Evolutionary conservation across 345 rosid species (phyloP), one percentile per base, ranked within the genome.

Genomic region (Raphanus raphanistrum): DNA sequence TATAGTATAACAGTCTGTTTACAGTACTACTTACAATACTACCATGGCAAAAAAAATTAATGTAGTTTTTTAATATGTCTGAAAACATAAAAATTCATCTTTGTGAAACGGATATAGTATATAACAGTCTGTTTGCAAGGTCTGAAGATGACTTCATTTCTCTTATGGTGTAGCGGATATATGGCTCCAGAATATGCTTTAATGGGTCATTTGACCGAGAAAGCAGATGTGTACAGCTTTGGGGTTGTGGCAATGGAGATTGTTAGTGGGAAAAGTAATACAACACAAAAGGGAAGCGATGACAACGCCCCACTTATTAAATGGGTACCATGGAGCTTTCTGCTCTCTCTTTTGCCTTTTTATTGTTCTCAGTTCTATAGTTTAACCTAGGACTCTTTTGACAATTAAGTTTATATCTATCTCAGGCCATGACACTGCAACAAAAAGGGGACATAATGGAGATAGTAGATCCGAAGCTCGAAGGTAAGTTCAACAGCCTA

Each of bases 121-220:
- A n/a, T 52, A 52, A 48, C 8, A 48, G 17, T 13, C 7, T 48
- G 2, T 48, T 52, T 48, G 0, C 57, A 50, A 50, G 57, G 21
- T 50, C 57, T 50, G 21, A 50, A 11, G 0, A 4, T 13, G 15
- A 0, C 60, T 66, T 48, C 35, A 66, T 43, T 77, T 60, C 10
- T 54, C 27, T 54, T 54, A 21, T 57, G 26, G 2, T 57, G 61
- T 17, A 57, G 61, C 2, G 62, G 62, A 1, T 57, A 57, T 54
- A 83, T 80, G 77, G 84, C 85, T 21, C 87, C 87, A 0, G 87
- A 84, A 52, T 82, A 84, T 80, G 58, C 58, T 2, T 52, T 52
- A 52, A 5, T 52, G 58, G 58, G 58, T 13, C 58, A 52, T 1
- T 52, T 52, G 10, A 52, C 58, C 8, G 58, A 52, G 58, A 52